These are phyloP conservation scores for Flueggea neowawraea DNA, from an alignment of 441 rosid species.

Conservation along the genomic window DNA sequence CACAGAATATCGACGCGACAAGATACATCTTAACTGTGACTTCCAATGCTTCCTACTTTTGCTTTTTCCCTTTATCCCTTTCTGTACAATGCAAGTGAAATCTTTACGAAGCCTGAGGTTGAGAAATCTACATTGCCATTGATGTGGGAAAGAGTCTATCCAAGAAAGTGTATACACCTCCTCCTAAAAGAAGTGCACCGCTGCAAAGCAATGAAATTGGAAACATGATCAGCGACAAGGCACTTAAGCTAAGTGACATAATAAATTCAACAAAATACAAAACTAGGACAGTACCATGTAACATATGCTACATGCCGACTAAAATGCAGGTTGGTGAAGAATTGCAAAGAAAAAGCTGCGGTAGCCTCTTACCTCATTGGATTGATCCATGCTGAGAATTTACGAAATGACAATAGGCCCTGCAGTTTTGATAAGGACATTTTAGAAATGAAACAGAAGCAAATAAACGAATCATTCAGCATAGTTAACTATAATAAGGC, in stretches of 20 bases:
- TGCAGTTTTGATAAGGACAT: slow-evolving; percentile 22
- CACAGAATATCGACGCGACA: no score
- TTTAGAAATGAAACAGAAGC: no score
- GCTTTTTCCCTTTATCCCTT: neutral
- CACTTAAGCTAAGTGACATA: no score
- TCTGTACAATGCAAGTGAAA: slow-evolving; percentile 8
- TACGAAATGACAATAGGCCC: slow-evolving; percentile 87
- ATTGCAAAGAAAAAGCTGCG: neutral
- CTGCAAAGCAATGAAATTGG: slow-evolving; percentile 32
- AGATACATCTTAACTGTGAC: no score
- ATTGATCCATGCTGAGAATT: slow-evolving; percentile 90
- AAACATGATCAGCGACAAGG: neutral
- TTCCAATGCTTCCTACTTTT: neutral
- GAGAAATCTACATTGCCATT: slow-evolving; percentile 62
- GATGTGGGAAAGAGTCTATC: slow-evolving; percentile 82
- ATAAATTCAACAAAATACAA: no score
- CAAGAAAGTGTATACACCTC: slow-evolving; percentile 92
- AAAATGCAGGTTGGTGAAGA: neutral
- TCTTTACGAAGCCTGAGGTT: neutral
- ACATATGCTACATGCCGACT: neutral
- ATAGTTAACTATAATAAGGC: no score
- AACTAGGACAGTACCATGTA: neutral
- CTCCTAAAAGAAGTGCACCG: slow-evolving; percentile 88
- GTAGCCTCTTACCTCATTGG: slow-evolving; percentile 57
- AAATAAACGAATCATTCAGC: no score